Percentiles rank a stretch among this genome's conserved stretches.
These are phyloP conservation scores for Drechslerella coelobrocha DNA, from an alignment of 2,329 filamentous ascomycete species.

Conservation along the genomic window DNA sequence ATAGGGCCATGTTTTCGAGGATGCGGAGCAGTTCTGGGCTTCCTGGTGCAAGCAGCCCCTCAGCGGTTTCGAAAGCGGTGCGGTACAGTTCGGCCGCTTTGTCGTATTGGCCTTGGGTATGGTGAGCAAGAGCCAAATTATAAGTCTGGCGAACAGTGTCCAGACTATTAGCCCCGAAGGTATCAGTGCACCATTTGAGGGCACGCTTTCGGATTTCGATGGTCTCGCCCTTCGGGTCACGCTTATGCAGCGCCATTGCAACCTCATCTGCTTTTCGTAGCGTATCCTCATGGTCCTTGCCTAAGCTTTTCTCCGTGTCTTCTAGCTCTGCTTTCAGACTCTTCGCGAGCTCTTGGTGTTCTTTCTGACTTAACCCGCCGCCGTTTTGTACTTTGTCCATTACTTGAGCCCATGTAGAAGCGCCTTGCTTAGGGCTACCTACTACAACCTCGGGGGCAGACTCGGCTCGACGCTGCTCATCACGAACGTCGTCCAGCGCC, in stretches of 20 bases:
- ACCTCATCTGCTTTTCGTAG: constrained; percentile 7
- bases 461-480: constrained; percentile 9
- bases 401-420: not conserved
- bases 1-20: constrained; percentile 6
- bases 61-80: not conserved
- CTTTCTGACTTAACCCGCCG: not conserved
- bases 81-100: constrained; percentile 9
- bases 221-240: constrained; percentile 7
- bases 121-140: constrained; percentile 7
- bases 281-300: constrained; percentile 10
- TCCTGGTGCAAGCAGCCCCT: constrained; percentile 1
- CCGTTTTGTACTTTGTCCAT: constrained; percentile 3
- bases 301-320: constrained; percentile 1
- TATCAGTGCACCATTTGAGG: constrained; percentile 6
- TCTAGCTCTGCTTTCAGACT: constrained; percentile 1
- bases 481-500: not conserved
- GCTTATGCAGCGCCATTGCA: not conserved
- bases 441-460: constrained; percentile 15
- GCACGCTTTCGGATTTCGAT: constrained; percentile 10
- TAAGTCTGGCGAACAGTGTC: constrained; percentile 12
- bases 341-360: not conserved
- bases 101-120: constrained; percentile 13
- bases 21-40: constrained; percentile 19
- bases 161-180: not conserved
- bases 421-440: too few relatives aligned